Conservation (phyloP, 1,284 basidiomycete species). For the Cryptococcus floricola region DNA sequence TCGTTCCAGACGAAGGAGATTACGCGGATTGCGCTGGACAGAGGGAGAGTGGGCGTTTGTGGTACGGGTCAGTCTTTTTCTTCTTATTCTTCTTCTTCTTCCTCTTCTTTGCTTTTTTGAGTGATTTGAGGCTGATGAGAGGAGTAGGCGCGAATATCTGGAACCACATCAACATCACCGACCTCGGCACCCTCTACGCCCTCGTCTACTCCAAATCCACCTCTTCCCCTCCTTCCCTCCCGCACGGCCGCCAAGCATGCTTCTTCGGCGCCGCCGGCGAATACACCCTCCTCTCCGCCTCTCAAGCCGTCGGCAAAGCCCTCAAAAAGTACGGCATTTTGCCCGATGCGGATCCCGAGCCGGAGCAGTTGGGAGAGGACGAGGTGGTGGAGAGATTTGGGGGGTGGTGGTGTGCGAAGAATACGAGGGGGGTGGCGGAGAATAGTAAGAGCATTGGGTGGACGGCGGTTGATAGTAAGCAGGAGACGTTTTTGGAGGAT, state of each 20-base stretch:
- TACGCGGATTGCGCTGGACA: conserved; percentile 38
- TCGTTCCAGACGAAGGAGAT: conserved; percentile 39
- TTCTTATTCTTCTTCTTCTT: too few relatives aligned
- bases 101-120: too few relatives aligned
- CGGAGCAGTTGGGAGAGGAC: conserved; percentile 32
- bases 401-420: conserved; percentile 53
- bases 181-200: conserved; percentile 32
- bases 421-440: conserved; percentile 56
- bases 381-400: conserved; percentile 45
- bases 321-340: conserved; percentile 27
- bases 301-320: conserved; percentile 34
- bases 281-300: conserved; percentile 36
- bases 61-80: conserved; percentile 37
- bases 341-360: conserved; percentile 21
- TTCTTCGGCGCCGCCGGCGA: conserved; percentile 47
- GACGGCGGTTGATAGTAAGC: conserved; percentile 32
- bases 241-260: conserved; percentile 43
- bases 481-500: conserved; percentile 24
- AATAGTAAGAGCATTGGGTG: conserved; percentile 56
- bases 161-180: conserved; percentile 31
- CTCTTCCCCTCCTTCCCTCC: conserved; percentile 17
- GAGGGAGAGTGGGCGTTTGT: conserved; percentile 39
- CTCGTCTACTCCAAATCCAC: conserved; percentile 28
- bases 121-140: too few relatives aligned
- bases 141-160: conserved; percentile 34